Conservation (phyloP, 345 rosid genomes). For the Syzygium grande region DNA sequence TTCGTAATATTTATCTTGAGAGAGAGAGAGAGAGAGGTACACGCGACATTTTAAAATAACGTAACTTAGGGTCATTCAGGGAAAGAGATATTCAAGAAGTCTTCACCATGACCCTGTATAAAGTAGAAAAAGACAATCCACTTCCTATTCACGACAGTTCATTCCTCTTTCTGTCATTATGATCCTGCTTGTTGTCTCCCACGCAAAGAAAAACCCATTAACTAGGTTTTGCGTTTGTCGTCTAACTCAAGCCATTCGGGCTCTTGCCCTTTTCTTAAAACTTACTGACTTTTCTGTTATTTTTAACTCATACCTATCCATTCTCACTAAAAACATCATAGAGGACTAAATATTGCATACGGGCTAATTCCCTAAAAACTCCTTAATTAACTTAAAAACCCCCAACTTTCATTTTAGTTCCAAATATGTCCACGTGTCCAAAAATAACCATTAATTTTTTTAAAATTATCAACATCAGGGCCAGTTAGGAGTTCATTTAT, state of each 20-base stretch:
- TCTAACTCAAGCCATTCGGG: not conserved
- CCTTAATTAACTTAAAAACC: not conserved
- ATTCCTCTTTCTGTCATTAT: not conserved
- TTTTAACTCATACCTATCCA: not conserved
- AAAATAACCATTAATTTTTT: not conserved
- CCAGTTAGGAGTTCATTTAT: too few species aligned
- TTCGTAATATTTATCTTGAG: not conserved
- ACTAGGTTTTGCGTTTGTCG: not conserved
- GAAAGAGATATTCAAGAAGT: not conserved
- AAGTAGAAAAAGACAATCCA: not conserved
- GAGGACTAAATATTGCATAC: not conserved
- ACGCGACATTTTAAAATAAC: not conserved
- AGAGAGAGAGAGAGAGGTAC: not conserved
- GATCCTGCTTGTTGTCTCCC: not conserved
- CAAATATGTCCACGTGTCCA: accelerated
- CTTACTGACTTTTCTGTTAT: not conserved
- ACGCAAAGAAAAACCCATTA: not conserved
- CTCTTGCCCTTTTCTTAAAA: not conserved
- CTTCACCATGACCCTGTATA: not conserved
- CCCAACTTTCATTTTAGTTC: not conserved
- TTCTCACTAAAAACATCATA: not conserved
- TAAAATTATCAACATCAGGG: not conserved
- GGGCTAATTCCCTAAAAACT: not conserved
- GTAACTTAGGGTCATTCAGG: not conserved
- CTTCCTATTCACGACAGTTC: not conserved